Base-by-base conservation (phyloP, 495 filamentous ascomycete genomes). In the Neurospora terricola region DNA sequence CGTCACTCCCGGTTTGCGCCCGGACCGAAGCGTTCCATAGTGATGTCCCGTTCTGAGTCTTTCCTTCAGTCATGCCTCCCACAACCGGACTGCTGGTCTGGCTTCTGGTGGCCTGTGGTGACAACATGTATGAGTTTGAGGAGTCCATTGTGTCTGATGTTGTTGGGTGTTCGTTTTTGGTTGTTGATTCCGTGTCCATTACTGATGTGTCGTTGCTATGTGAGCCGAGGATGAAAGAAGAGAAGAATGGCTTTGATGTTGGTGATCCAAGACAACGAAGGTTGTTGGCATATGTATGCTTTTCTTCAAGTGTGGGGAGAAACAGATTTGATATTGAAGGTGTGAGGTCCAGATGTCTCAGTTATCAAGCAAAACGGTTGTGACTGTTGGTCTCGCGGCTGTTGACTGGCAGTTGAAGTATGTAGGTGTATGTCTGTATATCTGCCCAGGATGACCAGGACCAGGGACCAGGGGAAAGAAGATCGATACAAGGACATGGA, bases 21-120 rank as follows among this genome's bases (percentile, higher is more conserved):
- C 43, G 70, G 40, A 76, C 39, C 18, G 70, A 75, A 10, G 71
- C 72, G 62, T 66, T 76, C 78, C 78, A 79, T 27, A 72, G 40
- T 12, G 74, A 71, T 66, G 27, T 18, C 27, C 54, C 54, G 27
- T 18, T 34, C 54, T 34, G 54, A 34, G 54, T 36, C 27, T 66
- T 66, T 66, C 27, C 27, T 66, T 66, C 54, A 34, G 54, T 66
- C 27, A 66, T 66, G 54, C 54, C 54, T 34, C 27, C 54, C 54
- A 66, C 54, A 66, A 34, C 54, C 54, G 54, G 54, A 34, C 54
- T 66, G 27, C 54, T 66, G 54, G 54, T 66, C 54, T 66, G 54
- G 54, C 54, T 66, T 36, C 54, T 66, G 27, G 27, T 66, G 27
- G 27, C 54, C 12, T 66, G 54, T 34, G 30, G 54, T 34, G 54